Evolutionary conservation across 495 filamentous ascomycete species (phyloP).

Genomic region (Aspergillus steynii): DNA sequence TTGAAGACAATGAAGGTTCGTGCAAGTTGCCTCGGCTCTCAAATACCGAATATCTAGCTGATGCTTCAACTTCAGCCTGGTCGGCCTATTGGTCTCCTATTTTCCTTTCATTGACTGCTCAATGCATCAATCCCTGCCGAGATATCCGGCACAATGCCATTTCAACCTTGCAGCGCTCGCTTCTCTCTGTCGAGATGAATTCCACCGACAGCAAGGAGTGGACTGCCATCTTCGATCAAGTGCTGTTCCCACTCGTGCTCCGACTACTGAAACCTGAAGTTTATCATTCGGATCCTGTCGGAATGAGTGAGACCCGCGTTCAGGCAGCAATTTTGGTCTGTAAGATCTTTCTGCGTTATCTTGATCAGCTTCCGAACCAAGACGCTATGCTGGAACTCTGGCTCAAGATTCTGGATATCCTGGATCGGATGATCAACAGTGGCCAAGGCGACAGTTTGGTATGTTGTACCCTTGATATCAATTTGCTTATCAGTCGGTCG

Average conservation of each 20-base stretch:
- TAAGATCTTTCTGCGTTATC: conserved; percentile 94
- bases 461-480: conserved; percentile 32
- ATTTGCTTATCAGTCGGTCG: neutral
- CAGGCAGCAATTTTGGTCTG: conserved; percentile 88
- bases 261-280: conserved; percentile 92
- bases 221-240: conserved; percentile 91
- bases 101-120: conserved; percentile 79
- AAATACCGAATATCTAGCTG: conserved; percentile 17
- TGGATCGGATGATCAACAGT: conserved; percentile 95
- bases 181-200: conserved; percentile 78
- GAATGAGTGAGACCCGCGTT: conserved; percentile 94
- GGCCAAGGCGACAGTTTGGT: conserved; percentile 89
- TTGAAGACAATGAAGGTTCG: conserved; percentile 81
- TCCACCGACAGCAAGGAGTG: conserved; percentile 81
- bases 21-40: neutral
- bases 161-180: conserved; percentile 79
- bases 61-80: conserved; percentile 63
- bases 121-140: conserved; percentile 93
- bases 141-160: conserved; percentile 89
- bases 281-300: conserved; percentile 85
- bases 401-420: conserved; percentile 89
- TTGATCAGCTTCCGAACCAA: conserved; percentile 79
- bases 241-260: conserved; percentile 91
- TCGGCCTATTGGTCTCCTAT: conserved; percentile 97
- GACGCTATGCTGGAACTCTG: conserved; percentile 93